These are phyloP conservation scores for Populus hybrid DNA, from an alignment of 441 rosid species.

Conservation along the genomic window DNA sequence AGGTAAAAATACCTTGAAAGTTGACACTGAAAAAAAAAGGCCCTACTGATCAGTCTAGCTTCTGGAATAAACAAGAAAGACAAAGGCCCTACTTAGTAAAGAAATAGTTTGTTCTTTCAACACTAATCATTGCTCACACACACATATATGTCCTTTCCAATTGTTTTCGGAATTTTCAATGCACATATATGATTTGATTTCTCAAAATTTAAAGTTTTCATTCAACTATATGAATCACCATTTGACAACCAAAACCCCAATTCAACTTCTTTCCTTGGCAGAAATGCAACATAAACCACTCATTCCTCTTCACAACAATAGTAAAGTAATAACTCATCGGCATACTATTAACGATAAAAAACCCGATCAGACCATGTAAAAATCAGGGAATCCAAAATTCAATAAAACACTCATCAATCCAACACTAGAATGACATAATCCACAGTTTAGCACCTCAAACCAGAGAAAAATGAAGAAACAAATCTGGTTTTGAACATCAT, in stretches of 20 bases:
- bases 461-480: not conserved
- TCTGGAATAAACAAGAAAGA: not conserved
- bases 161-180: not conserved
- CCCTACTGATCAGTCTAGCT: not conserved
- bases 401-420: not conserved
- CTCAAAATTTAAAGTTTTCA: not conserved
- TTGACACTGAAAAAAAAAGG: not conserved
- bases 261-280: not conserved
- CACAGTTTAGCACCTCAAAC: not conserved
- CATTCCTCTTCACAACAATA: not conserved
- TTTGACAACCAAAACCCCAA: not conserved
- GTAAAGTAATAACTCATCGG: not conserved
- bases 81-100: not conserved
- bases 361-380: not conserved
- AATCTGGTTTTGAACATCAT: not conserved
- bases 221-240: not conserved
- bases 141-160: not conserved
- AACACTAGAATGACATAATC: not conserved
- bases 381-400: not conserved
- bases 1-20: not conserved
- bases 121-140: not conserved
- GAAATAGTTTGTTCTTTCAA: not conserved
- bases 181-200: not conserved
- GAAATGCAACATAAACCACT: not conserved
- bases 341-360: not conserved